phyloP scores from a whole-genome alignment of 208 protist genomes.

The Phytomonas sp. region DNA sequence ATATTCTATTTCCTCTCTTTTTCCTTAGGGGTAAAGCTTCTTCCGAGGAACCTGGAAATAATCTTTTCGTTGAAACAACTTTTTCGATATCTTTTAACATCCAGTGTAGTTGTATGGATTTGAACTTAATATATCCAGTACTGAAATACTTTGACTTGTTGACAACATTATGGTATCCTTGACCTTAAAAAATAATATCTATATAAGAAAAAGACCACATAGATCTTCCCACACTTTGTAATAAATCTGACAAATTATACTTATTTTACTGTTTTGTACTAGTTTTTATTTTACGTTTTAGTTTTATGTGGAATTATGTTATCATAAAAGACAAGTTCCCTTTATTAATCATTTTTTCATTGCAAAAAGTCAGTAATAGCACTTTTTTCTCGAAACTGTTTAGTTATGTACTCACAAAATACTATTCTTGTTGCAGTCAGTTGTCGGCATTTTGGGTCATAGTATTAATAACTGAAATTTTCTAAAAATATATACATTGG shows the following conservation, averaged over 20 bases:
- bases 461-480: no score
- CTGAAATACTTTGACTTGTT: not conserved
- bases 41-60: not conserved
- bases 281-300: not conserved
- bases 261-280: not conserved
- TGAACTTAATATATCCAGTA: not conserved
- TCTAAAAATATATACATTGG: no score
- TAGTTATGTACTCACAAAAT: no score
- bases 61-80: not conserved
- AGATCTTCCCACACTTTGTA: no score
- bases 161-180: not conserved
- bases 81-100: not conserved
- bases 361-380: not conserved
- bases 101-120: not conserved
- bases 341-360: not conserved
- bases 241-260: not conserved
- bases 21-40: not conserved
- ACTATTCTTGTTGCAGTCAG: no score
- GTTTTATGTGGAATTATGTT: not conserved
- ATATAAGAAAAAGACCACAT: no score
- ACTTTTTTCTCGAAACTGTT: not conserved
- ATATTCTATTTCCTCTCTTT: not conserved
- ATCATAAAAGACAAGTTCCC: not conserved
- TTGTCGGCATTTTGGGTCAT: no score
- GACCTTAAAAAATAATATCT: not conserved